Evolutionary conservation across 2,329 filamentous ascomycete species (phyloP), one percentile per base, ranked within the genome.

Genomic region (Rosellinia necatrix): DNA sequence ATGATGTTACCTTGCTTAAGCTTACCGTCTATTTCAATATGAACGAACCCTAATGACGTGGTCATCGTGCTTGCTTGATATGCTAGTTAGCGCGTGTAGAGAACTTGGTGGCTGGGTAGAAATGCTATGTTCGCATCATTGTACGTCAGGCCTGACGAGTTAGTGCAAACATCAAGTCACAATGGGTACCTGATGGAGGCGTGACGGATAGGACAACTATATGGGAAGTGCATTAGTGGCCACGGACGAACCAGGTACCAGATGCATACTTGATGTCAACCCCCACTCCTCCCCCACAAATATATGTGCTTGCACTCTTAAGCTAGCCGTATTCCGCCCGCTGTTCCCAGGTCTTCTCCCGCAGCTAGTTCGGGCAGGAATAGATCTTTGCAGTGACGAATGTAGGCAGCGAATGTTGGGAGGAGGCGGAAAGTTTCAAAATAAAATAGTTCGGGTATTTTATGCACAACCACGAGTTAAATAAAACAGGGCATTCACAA

Each of bases 161-260:
- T 6, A 37, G 15, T 19, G 34, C n/a, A 21, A 19, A 37, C 21
- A 19, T 37, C 34, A 37, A 37, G 34, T 37, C 17, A 4, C 7
- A 37, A 29, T 29, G n/a, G n/a, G 19, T 35, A 17, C 32, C 32
- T 35, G 15, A 35, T 32, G 12, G 38, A 25, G 15, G 35, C 38
- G 34, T 40, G 47, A 50, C 25, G 22, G 41, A 29, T 25, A 30
- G 8, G n/a, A 24, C 9, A 15, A 19, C 21, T 13, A 25, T 13
- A 41, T 21, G 35, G 35, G 27, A 41, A 42, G 12, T 25, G 19
- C 47, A 32, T 42, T 17, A 41, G 38, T 34, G 12, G 35, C 13
- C n/a, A 24, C 12, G 21, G 47, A 37, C 47, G 13, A 41, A 49
- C 47, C 35, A 49, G 35, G 47, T 22, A 50, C 47, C 37, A 25